Conservation (phyloP, 495 filamentous ascomycete genomes). For the Trichoderma reesei region DNA sequence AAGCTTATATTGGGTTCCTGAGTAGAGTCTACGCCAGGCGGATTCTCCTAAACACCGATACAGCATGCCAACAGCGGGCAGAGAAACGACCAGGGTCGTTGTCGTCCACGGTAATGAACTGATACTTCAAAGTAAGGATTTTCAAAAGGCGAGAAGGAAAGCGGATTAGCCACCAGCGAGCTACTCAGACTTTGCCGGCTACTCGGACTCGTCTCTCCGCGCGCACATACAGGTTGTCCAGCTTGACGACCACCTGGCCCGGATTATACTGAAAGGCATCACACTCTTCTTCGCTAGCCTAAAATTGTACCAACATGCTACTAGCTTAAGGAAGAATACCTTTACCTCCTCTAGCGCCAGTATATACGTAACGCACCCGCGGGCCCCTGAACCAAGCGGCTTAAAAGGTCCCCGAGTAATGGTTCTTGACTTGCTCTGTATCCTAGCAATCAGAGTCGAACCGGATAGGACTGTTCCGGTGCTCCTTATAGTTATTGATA, state of each 20-base stretch:
- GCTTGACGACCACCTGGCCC: slow-evolving; percentile 45
- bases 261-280: slow-evolving; percentile 47
- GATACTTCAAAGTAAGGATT: too few species aligned
- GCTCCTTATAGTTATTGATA: slow-evolving; percentile 42
- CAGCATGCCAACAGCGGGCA: too few species aligned
- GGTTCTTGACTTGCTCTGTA: slow-evolving; percentile 35
- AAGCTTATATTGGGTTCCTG: too few species aligned
- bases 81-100: too few species aligned
- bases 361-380: slow-evolving; percentile 50
- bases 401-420: slow-evolving; percentile 36
- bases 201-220: slow-evolving; percentile 36
- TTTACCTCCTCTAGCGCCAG: slow-evolving; percentile 47
- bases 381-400: slow-evolving; percentile 41
- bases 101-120: too few species aligned
- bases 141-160: too few species aligned
- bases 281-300: slow-evolving; percentile 23
- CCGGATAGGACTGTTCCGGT: slow-evolving; percentile 41
- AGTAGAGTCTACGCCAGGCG: too few species aligned
- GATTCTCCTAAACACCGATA: too few species aligned
- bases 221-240: slow-evolving; percentile 44
- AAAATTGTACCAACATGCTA: slow-evolving; percentile 47
- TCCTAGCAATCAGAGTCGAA: slow-evolving; percentile 50
- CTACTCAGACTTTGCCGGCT: slow-evolving; percentile 23
- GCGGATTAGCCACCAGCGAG: too few species aligned
- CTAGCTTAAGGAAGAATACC: slow-evolving; percentile 39